Base-by-base conservation (phyloP, 2,329 filamentous ascomycete species). In the Fusarium oxysporum region DNA sequence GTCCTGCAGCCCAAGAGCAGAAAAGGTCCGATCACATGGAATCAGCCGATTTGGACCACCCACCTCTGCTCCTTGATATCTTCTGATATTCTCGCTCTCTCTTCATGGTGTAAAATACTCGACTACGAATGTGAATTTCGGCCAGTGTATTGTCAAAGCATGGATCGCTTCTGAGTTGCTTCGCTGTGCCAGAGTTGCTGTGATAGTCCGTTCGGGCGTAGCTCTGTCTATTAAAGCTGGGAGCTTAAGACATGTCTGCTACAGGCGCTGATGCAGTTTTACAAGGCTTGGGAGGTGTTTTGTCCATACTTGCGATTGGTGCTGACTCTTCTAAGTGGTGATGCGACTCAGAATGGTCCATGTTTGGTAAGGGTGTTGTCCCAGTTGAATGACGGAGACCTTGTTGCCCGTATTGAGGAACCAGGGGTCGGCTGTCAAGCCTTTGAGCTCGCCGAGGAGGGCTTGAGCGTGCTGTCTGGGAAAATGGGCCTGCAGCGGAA, bases 201-300 rank as follows among this genome's bases (percentile, higher is more conserved):
- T 56, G 33, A 33, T 78, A 77, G 40, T 78, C 74, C 63, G 79
- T 76, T 40, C 76, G 65, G 25, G 78, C 60, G 19, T 78, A 79
- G 51, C 60, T 74, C 40, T 75, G 73, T 32, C 73, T 71, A 8
- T 51, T 33, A 45, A 75, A 79, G 38, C 59, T 56, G 8, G 70
- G 70, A 45, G 76, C 76, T 28, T 71, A 65, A 33, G 41, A 51
- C 38, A 77, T 64, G 35, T 54, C 58, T 12, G 66, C 51, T 16
- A 57, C 33, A 5, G 44, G 62, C 17, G 71, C 41, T n/a, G 71
- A 60, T 25, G 23, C 40, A 5, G 70, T 33, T 23, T 65, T 54
- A 19, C 66, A 64, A 48, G 68, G 54, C 23, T 68, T 58, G 19
- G 41, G 30, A 10, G 28, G 38, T 21, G 25, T 44, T 41, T 21